phyloP scores from a whole-genome alignment of 805 yeast species.

The Lachancea quebecensis region DNA sequence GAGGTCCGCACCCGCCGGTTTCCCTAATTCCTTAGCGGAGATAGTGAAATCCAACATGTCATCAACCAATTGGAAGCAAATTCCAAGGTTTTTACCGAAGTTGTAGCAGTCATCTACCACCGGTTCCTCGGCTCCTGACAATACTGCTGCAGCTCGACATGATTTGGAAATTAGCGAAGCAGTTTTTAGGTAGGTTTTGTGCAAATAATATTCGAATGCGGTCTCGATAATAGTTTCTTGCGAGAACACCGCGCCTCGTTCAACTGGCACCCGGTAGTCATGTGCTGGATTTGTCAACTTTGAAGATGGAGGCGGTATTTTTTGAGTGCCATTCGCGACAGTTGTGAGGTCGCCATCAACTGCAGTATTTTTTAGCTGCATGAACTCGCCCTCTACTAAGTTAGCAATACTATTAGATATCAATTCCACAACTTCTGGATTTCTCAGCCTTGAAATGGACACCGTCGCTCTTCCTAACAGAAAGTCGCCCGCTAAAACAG shows the following conservation, averaged over 20 bases:
- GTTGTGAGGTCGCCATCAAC: constrained; percentile 40
- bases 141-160: constrained; percentile 85
- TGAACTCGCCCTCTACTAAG: constrained; percentile 95
- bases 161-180: constrained; percentile 93
- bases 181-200: constrained; percentile 91
- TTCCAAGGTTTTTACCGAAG: constrained; percentile 87
- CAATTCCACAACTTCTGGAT: constrained; percentile 95
- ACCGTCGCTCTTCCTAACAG: constrained; percentile 93
- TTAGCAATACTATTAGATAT: constrained; percentile 95
- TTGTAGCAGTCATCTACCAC: constrained; percentile 83
- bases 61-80: constrained; percentile 94
- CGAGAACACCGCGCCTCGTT: constrained; percentile 3
- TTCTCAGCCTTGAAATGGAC: constrained; percentile 83
- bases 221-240: constrained; percentile 56
- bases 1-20: constrained; percentile 93
- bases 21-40: constrained; percentile 78
- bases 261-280: constrained; percentile 43
- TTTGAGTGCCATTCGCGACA: constrained; percentile 25
- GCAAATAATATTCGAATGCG: constrained; percentile 92
- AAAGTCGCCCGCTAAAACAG: constrained; percentile 95
- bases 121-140: constrained; percentile 71
- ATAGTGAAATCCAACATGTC: constrained; percentile 93
- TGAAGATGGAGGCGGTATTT: constrained; percentile 53
- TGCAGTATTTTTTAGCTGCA: constrained; percentile 95
- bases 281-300: constrained; percentile 53